phyloP scores from a whole-genome alignment of 306 rosid species.

The Styphnolobium japonicum region DNA sequence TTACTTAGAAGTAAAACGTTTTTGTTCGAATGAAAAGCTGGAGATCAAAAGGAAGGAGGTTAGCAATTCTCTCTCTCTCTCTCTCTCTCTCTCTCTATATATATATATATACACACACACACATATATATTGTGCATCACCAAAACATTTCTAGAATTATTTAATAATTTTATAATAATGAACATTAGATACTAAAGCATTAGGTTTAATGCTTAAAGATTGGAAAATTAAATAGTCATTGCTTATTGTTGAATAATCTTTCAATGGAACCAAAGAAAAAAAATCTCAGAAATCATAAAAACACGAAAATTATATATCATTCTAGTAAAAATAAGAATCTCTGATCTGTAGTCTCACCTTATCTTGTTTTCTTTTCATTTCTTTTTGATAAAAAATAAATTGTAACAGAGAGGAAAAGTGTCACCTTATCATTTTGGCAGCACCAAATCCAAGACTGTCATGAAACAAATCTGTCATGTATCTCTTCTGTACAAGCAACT shows the following conservation, averaged over 20 bases:
- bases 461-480: conserved; percentile 53
- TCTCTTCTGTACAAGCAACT: conserved; percentile 47
- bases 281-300: neutral
- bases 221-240: neutral
- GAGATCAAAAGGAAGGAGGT: too few relatives aligned
- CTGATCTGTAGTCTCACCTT: neutral
- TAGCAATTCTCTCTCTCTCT: too few relatives aligned
- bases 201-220: neutral
- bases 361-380: too few relatives aligned
- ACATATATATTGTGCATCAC: too few relatives aligned
- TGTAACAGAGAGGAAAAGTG: neutral
- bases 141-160: too few relatives aligned
- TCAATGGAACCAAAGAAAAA: neutral
- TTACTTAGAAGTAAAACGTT: too few relatives aligned
- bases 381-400: neutral
- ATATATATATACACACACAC: too few relatives aligned
- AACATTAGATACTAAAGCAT: too few relatives aligned
- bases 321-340: neutral
- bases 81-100: too few relatives aligned
- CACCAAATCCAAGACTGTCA: conserved; percentile 73
- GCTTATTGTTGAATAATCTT: neutral
- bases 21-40: too few relatives aligned
- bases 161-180: too few relatives aligned
- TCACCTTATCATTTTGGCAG: conserved; percentile 82
- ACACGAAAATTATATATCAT: neutral